Percentiles rank a stretch among this genome's conserved stretches.
Evolutionary conservation across 2,329 filamentous ascomycete genomes (phyloP).

Genomic region (Aspergillus pseudoterreus): DNA sequence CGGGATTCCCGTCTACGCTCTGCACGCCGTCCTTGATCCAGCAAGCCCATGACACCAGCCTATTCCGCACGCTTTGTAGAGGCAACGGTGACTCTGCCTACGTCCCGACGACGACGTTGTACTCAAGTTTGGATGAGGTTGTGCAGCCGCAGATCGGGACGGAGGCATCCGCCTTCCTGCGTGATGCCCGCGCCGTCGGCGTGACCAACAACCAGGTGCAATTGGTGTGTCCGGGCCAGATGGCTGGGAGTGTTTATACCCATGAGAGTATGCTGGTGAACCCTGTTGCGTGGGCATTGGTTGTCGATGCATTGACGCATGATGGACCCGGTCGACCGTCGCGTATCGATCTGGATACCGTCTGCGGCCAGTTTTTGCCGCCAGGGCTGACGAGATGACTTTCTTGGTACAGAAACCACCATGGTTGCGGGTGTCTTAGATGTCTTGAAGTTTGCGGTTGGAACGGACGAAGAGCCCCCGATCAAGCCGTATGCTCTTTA

Average conservation of each 20-base stretch:
- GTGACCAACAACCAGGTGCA: constrained; percentile 50
- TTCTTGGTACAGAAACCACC: not conserved
- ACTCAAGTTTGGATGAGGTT: constrained; percentile 48
- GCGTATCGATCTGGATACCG: not conserved
- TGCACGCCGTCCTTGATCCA: not conserved
- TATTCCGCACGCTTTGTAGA: constrained; percentile 35
- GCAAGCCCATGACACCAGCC: not conserved
- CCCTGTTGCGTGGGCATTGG: constrained; percentile 27
- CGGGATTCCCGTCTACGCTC: constrained; percentile 42
- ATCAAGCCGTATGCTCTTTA: not conserved
- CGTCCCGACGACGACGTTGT: constrained; percentile 53
- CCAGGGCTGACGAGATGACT: not conserved
- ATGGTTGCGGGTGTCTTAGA: not conserved
- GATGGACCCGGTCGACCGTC: not conserved
- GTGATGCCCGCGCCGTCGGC: not conserved
- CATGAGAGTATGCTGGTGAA: constrained; percentile 51
- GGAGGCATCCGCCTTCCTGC: constrained; percentile 35
- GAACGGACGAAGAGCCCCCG: not conserved
- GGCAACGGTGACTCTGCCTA: constrained; percentile 49
- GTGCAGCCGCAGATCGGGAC: constrained; percentile 49
- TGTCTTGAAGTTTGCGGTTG: not conserved
- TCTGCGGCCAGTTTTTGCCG: not conserved
- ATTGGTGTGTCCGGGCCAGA: constrained; percentile 32
- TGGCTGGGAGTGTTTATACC: constrained; percentile 43
- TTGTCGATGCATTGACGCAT: constrained; percentile 2